Evolutionary conservation across 1,284 basidiomycete species (phyloP), one percentile per base, ranked within the genome.

Genomic region (Ustilago bromivora): DNA sequence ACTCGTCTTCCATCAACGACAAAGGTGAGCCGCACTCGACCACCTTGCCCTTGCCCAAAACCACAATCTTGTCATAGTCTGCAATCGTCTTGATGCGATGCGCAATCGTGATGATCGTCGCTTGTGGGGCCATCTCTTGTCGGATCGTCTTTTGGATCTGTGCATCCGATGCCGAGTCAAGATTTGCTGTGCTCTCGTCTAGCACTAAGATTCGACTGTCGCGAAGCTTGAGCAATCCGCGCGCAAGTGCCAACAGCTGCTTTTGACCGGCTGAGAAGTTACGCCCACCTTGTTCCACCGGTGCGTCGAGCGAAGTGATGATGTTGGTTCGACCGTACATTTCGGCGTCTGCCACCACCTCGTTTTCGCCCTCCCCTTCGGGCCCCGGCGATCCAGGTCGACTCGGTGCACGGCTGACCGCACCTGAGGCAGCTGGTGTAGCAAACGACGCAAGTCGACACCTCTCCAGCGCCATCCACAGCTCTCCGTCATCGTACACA

Each of bases 11-110:
- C 49, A 93, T 88, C 9, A 94, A 88, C 31, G 88, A 88, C n/a
- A 86, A 86, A 0, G 93, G 93, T 55, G 88, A 88, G 79, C 93
- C 94, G 80, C 92, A 95, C 83, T 96, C 94, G 3, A 91, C 89
- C 61, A 97, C 94, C 3, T 89, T 89, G 8, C 89, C 89, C 7
- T 87, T 87, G 66, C 88, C 88, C 11, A 90, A 84, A 3, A 90
- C 89, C 4, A 89, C 80, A 38, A 91, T 90, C 79, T 88, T 87
- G 85, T 89, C 88, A 60, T 88, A 89, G 78, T 89, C 88, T 77
- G 88, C 88, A 66, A 92, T 90, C 2, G 91, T 92, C 56, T 90
- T 89, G 57, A 92, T 88, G 36, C 91, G 87, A 85, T 92, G 91
- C 1, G 91, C 91, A 66, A 92, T 91, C 12, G 88, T 88, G 31